Base-by-base conservation (phyloP, 2,329 filamentous ascomycete species). In the Trichoderma guizhouense region DNA sequence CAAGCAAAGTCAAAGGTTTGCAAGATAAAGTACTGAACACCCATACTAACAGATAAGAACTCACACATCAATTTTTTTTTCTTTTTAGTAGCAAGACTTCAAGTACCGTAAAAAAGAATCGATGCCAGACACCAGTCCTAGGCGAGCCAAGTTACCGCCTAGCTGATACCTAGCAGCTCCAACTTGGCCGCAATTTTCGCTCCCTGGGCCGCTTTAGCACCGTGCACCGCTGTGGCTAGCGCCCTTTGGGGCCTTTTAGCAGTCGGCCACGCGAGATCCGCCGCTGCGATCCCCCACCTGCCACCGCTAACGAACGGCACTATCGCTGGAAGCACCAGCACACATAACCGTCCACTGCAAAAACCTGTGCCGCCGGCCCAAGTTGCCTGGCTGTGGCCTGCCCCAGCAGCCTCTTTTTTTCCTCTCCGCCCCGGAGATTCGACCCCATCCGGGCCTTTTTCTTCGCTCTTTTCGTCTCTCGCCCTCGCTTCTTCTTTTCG, bases 231-330 rank as follows among this genome's bases (percentile, higher is more conserved):
- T 69, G 65, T 51, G 55, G 53, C 32, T 64, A 58, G 21, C 15
- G 47, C 12, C 32, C 30, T 60, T 30, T 43, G 51, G 32, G 53
- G 53, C 51, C 47, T 30, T 36, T 53, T 55, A 43, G 60, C 60
- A 34, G 57, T 53, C 39, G 57, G 9, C 71, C 64, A 72, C 65
- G 71, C 71, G 43, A 72, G 71, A 72, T 72, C 71, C 71, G 71
- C 71, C n/a, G 64, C 57, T 62, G 47, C 57, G 70, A 72, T 72
- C 63, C 70, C 70, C 70, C 70, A 67, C 70, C 43, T 58, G 43
- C 66, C 28, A 47, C 51, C 60, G 60, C 69, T 71, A 63, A 64
- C 24, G 24, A 30, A 62, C 58, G 51, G 55, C 36, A 69, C 66
- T 14, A 61, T 43, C 39, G 18, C 39, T 47, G 47, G 26, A 26